Evolutionary conservation across 768 basidiomycete genomes (phyloP), one percentile per base, ranked within the genome.

Genomic region (Naganishia friedmannii): DNA sequence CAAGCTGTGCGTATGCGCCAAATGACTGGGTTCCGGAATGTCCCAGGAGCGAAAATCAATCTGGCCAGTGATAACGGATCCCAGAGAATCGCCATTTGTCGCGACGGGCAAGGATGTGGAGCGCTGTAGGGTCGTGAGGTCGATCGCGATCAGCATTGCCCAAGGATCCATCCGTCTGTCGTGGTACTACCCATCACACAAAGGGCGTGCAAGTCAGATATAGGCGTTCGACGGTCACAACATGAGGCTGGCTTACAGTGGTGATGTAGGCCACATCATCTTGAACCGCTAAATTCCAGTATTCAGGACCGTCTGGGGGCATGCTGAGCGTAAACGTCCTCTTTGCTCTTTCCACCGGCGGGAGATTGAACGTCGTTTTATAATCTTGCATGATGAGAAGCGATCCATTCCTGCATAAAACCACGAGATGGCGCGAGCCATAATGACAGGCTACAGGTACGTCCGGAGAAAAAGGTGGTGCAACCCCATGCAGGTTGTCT

Each of bases 381-480:
- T 63, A 63, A 15, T 63, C 60, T 21, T 63, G 60, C 23, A 63
- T 26, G 42, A 63, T 13, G 15, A 63, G 42, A 29, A 63, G 39
- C 60, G 60, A 63, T 42, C 60, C 60, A 34, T 63, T 63, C 39
- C 60, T 42, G 26, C 39, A 63, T 0, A 63, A 42, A 10, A 63
- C 42, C 23, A 45, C 39, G 7, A 63, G 60, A 42, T 63, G n/a
- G 3, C 17, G 39, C 6, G 60, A 13, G 23, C 60, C 60, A 42
- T 63, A 63, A 28, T 63, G 60, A 46, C 60, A 63, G 21, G 60
- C 60, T 15, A 63, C 60, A 12, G 60, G 60, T 7, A 63, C 60
- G 28, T 63, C 60, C 8, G 60, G 60, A 39, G 26, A 26, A 17
- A 63, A 63, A 2, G 60, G 60, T 9, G 15, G 2, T n/a, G n/a